Conservation (phyloP, 805 yeast species). For the Jamesozyma rosinii region DNA sequence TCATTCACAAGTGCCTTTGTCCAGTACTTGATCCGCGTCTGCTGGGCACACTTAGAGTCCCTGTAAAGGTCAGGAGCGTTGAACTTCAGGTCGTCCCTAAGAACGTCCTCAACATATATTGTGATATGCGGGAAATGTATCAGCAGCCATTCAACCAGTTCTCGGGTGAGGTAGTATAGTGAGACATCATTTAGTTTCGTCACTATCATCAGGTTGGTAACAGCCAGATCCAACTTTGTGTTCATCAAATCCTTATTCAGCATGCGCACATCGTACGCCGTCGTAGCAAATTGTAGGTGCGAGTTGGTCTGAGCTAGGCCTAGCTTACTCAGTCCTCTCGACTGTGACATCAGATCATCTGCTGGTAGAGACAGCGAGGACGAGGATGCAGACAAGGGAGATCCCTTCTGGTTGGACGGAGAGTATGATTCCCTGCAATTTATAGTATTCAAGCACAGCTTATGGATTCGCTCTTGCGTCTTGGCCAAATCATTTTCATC, state of each 20-base stretch:
- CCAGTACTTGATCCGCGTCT: slow-evolving; percentile 52
- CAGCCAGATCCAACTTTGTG: slow-evolving; percentile 63
- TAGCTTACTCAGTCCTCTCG: not conserved
- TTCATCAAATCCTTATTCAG: slow-evolving; percentile 61
- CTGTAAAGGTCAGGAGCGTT: slow-evolving; percentile 43
- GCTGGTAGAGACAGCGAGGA: not conserved
- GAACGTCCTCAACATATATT: slow-evolving; percentile 67
- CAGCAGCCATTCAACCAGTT: slow-evolving; percentile 70
- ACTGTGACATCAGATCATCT: too few relatives aligned
- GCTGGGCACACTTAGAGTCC: slow-evolving; percentile 35
- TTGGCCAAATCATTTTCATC: not conserved
- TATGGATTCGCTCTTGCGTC: not conserved
- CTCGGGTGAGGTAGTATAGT: slow-evolving; percentile 64
- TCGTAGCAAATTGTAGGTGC: slow-evolving; percentile 68
- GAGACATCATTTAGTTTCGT: slow-evolving; percentile 87
- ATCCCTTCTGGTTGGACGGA: not conserved
- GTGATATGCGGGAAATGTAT: slow-evolving; percentile 31
- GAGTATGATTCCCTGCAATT: not conserved
- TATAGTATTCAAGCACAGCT: not conserved
- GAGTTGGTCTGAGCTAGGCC: slow-evolving; percentile 1
- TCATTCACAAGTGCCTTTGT: slow-evolving; percentile 43
- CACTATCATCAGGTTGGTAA: slow-evolving; percentile 65
- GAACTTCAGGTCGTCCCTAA: slow-evolving; percentile 56
- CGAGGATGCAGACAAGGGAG: not conserved
- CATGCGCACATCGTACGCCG: slow-evolving; percentile 73